Evolutionary conservation across 306 rosid species (phyloP).

Genomic region (Carpinus viminea): DNA sequence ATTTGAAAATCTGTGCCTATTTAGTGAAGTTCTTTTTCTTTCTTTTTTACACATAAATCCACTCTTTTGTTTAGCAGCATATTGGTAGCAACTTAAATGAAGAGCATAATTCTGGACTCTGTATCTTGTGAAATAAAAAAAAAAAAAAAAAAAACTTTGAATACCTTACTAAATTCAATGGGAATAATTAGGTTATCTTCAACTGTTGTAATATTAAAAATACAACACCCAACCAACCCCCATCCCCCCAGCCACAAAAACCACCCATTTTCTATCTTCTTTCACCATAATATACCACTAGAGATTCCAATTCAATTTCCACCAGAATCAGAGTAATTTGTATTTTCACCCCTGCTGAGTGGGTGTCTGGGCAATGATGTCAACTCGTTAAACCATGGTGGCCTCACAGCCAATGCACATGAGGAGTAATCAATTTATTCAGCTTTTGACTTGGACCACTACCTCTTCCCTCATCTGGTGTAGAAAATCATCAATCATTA

Average conservation of each 20-base stretch:
- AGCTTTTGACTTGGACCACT: not conserved
- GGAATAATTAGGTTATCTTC: not conserved
- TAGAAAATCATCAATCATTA: conserved; percentile 6
- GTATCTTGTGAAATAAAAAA: not conserved
- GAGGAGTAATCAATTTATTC: not conserved
- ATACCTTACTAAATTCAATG: not conserved
- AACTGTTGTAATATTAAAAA: not conserved
- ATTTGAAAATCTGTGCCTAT: not conserved
- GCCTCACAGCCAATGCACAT: not conserved
- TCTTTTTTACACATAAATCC: not conserved
- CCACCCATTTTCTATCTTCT: not conserved
- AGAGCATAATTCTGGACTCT: not conserved
- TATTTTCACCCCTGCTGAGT: not conserved
- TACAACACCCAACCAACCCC: not conserved
- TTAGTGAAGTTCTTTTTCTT: not conserved
- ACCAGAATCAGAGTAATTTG: not conserved
- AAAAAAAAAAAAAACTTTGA: not conserved
- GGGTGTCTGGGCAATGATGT: not conserved
- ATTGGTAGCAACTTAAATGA: not conserved
- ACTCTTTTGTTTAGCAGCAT: not conserved
- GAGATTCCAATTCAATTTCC: conserved; percentile 1
- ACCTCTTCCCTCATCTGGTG: not conserved
- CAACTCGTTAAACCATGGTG: not conserved
- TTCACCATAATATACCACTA: not conserved
- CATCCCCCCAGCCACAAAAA: not conserved